Evolutionary conservation across 495 filamentous ascomycete species (phyloP), one percentile per base, ranked within the genome.

Genomic region (Daldinia loculata): DNA sequence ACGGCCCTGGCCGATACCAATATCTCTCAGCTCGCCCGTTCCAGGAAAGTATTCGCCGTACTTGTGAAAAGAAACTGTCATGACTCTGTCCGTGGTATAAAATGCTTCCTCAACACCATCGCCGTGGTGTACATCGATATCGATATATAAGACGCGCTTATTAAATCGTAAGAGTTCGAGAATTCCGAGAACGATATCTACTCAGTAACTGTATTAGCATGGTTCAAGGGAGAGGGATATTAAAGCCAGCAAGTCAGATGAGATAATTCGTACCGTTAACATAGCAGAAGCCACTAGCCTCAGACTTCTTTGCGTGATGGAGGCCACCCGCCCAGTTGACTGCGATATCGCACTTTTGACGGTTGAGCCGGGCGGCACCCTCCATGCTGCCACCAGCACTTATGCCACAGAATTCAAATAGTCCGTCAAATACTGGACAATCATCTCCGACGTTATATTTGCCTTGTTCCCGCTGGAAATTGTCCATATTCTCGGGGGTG

Each of bases 11-110:
- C 96, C 95, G 51, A 98, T 96, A 66, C 95, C 95, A 64, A 97
- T 94, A 75, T 99, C 95, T 52, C 96, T 90, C 58, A 97, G 89
- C 79, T 98, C 95, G 71, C 95, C 95, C 2, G 95, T 99, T 61
- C 96, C 96, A 6, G 95, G 95, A 80, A 99, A 99, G 78, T 98
- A 99, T 75, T 98, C 95, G 79, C 96, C 95, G 80, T 97, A 99
- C 74, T 99, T 99, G 83, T 99, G 95, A 80, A 98, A 98, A 15
- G 93, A 97, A 41, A 94, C 90, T 0, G 96, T 98, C 95, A 99
- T 97, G 76, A 99, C 95, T 73, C 95, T 89, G 81, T 99, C 95
- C 15, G 95, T 99, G 19, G 94, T 95, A 76, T 96, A 97, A 74
- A 99, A 99, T 6, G 95, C 95, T 76, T 98, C 95, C 79, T 99